These are phyloP conservation scores for Pichia kluyveri DNA, from an alignment of 805 yeast species.

Conservation along the genomic window DNA sequence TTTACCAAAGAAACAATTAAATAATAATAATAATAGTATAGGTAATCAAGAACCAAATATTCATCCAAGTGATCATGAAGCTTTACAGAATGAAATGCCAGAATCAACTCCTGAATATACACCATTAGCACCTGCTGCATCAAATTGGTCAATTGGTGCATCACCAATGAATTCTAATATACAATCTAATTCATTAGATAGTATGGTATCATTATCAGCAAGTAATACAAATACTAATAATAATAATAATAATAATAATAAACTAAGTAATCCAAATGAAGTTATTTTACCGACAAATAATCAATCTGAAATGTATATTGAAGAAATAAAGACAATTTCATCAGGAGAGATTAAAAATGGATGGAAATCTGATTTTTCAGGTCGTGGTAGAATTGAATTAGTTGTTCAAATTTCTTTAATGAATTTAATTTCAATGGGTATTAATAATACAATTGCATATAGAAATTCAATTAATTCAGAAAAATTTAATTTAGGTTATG, in stretches of 20 bases:
- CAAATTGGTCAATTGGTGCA: conserved; percentile 21
- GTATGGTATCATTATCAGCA: neutral
- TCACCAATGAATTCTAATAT: neutral
- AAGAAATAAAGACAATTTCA: conserved; percentile 65
- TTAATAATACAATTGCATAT: conserved; percentile 22
- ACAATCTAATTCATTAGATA: conserved; percentile 1
- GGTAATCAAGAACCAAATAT: neutral
- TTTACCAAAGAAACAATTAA: conserved; percentile 14
- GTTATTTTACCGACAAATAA: conserved; percentile 9
- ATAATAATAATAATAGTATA: conserved; percentile 6
- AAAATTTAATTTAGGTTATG: conserved; percentile 24
- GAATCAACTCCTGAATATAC: neutral
- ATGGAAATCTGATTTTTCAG: conserved; percentile 89
- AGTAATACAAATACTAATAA: neutral
- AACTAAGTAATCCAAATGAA: conserved; percentile 11
- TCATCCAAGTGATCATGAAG: conserved; percentile 1
- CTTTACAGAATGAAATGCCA: neutral
- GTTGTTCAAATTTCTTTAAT: conserved; percentile 61
- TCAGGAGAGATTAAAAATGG: conserved; percentile 82
- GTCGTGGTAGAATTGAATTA: conserved; percentile 70
- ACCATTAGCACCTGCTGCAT: conserved; percentile 16
- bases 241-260: neutral
- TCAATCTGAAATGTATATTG: conserved; percentile 37
- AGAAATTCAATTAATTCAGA: conserved; percentile 24
- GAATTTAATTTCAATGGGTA: conserved; percentile 45